Evolutionary conservation across 257 asterid species (phyloP).

Genomic region (Solanum appendiculatum): DNA sequence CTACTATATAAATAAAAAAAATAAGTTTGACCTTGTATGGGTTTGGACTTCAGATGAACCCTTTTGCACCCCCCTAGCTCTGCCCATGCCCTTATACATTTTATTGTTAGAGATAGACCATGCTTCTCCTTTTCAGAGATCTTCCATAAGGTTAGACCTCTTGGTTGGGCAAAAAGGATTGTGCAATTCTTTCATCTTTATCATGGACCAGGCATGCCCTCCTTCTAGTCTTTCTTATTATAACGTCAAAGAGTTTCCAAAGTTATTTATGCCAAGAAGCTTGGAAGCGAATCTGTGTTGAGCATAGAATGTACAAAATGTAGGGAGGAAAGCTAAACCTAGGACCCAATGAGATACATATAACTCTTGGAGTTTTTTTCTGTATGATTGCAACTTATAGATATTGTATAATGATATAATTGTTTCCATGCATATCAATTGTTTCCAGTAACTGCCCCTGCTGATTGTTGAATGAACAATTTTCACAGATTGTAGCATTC

Average conservation of each 20-base stretch:
- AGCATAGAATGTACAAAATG: neutral
- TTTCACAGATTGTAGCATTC: slow-evolving; percentile 80
- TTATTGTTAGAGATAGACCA: neutral
- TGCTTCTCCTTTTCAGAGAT: neutral
- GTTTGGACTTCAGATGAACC: neutral
- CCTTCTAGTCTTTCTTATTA: neutral
- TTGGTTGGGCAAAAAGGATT: neutral
- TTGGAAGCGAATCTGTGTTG: neutral
- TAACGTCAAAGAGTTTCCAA: neutral
- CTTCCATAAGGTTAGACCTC: neutral
- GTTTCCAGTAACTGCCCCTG: neutral
- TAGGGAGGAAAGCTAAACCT: neutral
- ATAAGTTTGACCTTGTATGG: neutral
- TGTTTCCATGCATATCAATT: neutral
- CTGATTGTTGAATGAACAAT: slow-evolving; percentile 6
- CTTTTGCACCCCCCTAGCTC: neutral
- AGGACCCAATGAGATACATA: neutral
- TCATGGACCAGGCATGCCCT: neutral
- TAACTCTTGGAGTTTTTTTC: neutral
- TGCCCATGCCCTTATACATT: neutral
- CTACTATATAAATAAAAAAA: neutral
- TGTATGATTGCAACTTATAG: neutral
- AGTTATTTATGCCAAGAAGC: neutral
- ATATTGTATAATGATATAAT: neutral
- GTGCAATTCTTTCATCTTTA: neutral